Percentiles rank a stretch among this genome's conserved stretches.
phyloP scores from a whole-genome alignment of 2,329 filamentous ascomycete species.

The Pseudogymnoascus sp. region DNA sequence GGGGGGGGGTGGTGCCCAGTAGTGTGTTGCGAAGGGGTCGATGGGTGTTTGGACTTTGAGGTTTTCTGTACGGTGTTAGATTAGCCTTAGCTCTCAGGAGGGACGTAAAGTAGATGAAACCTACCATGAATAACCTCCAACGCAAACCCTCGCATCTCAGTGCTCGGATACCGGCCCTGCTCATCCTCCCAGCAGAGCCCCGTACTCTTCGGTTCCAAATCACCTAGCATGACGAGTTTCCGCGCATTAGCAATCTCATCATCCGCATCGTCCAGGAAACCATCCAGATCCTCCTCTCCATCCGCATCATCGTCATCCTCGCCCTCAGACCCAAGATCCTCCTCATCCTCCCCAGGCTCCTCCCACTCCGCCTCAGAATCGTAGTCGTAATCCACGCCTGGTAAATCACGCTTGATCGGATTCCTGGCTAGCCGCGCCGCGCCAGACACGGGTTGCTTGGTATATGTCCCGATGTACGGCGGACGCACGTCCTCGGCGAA shows the following conservation, averaged over 20 bases:
- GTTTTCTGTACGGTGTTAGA: constrained; percentile 29
- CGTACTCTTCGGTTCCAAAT: constrained; percentile 68
- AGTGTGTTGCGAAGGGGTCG: constrained; percentile 74
- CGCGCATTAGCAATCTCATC: constrained; percentile 49
- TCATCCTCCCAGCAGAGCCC: constrained; percentile 77
- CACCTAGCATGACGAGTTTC: constrained; percentile 52
- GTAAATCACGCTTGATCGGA: constrained; percentile 46
- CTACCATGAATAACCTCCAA: constrained; percentile 70
- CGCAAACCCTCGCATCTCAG: constrained; percentile 52
- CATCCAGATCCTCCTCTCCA: constrained; percentile 61
- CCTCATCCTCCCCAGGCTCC: constrained; percentile 55
- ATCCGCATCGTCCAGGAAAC: constrained; percentile 58
- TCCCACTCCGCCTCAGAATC: constrained; percentile 83
- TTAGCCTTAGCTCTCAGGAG: neutral
- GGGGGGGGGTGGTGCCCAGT: constrained; percentile 51
- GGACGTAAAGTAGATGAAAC: constrained; percentile 24
- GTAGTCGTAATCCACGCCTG: constrained; percentile 69
- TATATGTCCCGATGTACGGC: constrained; percentile 64
- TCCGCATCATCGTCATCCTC: constrained; percentile 63
- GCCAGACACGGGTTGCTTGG: constrained; percentile 39
- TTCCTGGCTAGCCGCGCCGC: constrained; percentile 46
- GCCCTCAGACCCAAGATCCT: constrained; percentile 51
- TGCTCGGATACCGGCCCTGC: constrained; percentile 39
- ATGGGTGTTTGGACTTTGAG: constrained; percentile 49
- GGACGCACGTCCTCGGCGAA: constrained; percentile 61